phyloP scores from a whole-genome alignment of 2,329 filamentous ascomycete species.

The Pseudogymnoascus sp. region DNA sequence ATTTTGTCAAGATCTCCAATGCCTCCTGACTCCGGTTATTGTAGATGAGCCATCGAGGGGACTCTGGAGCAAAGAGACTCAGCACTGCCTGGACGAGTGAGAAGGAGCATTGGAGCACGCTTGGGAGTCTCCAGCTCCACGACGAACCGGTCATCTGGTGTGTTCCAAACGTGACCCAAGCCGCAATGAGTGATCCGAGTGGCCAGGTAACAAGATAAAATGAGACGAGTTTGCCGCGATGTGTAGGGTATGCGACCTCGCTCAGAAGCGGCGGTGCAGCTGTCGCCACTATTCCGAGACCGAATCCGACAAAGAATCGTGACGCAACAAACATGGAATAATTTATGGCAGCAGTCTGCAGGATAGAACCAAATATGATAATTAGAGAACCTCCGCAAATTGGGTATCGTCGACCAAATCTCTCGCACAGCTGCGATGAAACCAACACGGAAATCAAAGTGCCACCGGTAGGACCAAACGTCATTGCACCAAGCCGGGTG shows the following conservation, averaged over 20 bases:
- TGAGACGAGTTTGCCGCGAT: constrained; percentile 10
- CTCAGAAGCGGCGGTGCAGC: constrained; percentile 15
- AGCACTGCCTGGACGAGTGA: constrained; percentile 10
- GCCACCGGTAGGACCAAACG: constrained; percentile 32
- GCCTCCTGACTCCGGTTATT: constrained; percentile 29
- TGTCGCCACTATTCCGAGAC: constrained; percentile 14
- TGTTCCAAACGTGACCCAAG: constrained; percentile 18
- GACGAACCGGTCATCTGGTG: constrained; percentile 12
- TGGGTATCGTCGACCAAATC: constrained; percentile 22
- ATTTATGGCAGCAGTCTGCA: constrained; percentile 23
- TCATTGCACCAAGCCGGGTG: constrained; percentile 32
- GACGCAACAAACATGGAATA: constrained; percentile 17
- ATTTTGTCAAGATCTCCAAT: constrained; percentile 34
- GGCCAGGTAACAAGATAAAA: constrained; percentile 14
- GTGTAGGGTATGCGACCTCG: constrained; percentile 14
- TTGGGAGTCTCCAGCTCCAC: constrained; percentile 37
- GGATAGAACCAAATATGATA: constrained; percentile 24
- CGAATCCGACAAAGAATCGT: constrained; percentile 17
- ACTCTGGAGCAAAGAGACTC: constrained; percentile 28
- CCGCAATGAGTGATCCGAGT: constrained; percentile 17
- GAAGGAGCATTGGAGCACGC: constrained; percentile 31
- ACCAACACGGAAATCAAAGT: constrained; percentile 27
- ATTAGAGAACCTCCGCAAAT: constrained; percentile 24
- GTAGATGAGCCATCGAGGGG: constrained; percentile 31
- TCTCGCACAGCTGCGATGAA: constrained; percentile 23